Conservation (phyloP, 1,284 basidiomycete species). For the Cutaneotrichosporon sp. region DNA sequence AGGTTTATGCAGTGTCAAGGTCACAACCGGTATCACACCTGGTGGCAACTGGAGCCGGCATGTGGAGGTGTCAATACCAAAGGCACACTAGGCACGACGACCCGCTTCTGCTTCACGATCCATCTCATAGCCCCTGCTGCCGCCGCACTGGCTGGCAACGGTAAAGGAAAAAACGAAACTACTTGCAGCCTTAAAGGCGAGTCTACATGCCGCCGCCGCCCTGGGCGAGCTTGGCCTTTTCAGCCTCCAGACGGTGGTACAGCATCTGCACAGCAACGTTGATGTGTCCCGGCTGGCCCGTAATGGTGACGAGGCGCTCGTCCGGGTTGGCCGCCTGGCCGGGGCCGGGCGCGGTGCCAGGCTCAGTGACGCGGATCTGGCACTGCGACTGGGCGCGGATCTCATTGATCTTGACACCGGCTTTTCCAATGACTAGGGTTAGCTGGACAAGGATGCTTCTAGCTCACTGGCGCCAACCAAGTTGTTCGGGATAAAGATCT, state of each 20-base stretch:
- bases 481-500: conserved; percentile 98
- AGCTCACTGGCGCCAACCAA: conserved; percentile 78
- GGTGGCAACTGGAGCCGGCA: no score
- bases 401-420: conserved; percentile 98
- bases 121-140: no score
- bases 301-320: conserved; percentile 88
- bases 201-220: neutral
- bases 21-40: no score
- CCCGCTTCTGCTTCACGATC: no score
- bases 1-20: no score
- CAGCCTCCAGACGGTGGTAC: conserved; percentile 52
- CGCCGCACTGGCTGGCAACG: no score
- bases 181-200: no score
- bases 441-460: neutral
- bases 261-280: conserved; percentile 93
- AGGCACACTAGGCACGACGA: no score
- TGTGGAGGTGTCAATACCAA: no score
- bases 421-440: conserved; percentile 79
- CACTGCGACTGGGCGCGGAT: conserved; percentile 87
- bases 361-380: conserved; percentile 98
- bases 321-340: conserved; percentile 56
- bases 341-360: conserved; percentile 58
- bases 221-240: conserved; percentile 22
- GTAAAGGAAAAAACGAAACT: no score
- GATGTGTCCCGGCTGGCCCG: conserved; percentile 87